phyloP scores from a whole-genome alignment of 257 asterid genomes.

The Solanum tacnaense region DNA sequence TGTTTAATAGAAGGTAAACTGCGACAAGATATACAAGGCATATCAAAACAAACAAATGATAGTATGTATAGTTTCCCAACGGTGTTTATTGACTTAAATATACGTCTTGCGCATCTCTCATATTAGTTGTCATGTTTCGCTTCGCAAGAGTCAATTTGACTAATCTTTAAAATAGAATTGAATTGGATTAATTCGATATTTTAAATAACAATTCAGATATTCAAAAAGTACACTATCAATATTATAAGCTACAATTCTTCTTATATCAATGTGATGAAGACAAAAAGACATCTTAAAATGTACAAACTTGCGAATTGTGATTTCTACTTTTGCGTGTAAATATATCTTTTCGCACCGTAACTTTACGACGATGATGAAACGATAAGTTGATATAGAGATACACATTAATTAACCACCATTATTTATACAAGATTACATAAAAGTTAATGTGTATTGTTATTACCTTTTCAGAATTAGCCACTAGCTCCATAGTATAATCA shows the following conservation, averaged over 20 bases:
- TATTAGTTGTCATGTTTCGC: neutral
- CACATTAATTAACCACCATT: too few species aligned
- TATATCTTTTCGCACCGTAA: neutral
- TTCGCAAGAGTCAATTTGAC: neutral
- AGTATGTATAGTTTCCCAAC: neutral
- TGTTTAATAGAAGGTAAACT: neutral
- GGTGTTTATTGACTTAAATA: neutral
- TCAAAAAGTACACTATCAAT: neutral
- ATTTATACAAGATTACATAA: too few species aligned
- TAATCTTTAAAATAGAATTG: neutral
- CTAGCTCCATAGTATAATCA: neutral
- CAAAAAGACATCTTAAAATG: too few species aligned
- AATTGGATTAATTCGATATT: neutral
- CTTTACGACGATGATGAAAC: neutral
- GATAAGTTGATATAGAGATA: too few species aligned
- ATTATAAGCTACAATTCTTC: neutral
- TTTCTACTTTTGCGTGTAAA: neutral
- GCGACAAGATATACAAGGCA: neutral
- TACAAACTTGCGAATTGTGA: neutral
- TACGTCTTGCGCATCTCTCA: neutral
- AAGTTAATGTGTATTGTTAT: too few species aligned
- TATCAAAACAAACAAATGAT: neutral
- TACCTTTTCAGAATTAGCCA: too few species aligned
- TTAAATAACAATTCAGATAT: neutral
- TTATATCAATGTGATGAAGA: neutral